Evolutionary conservation across 768 basidiomycete genomes (phyloP).

Genomic region (Fibroporia radiculosa): DNA sequence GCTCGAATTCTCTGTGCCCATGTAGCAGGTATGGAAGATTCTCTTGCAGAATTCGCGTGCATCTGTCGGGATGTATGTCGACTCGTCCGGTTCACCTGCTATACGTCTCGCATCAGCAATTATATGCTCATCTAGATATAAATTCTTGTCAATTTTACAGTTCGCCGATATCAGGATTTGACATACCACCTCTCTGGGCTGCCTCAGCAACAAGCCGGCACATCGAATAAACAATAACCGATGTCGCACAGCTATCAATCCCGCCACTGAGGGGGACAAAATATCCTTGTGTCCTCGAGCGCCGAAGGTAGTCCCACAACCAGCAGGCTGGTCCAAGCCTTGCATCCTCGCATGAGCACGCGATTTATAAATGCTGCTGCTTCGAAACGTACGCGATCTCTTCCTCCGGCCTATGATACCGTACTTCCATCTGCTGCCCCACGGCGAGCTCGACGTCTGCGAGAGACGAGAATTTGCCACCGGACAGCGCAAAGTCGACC

Average conservation of each 20-base stretch:
- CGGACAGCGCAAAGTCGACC: constrained; percentile 71
- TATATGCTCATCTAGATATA: constrained; percentile 63
- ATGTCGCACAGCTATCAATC: constrained; percentile 95
- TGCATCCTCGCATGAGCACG: background rate
- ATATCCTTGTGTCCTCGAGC: constrained; percentile 90
- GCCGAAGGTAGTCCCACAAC: constrained; percentile 99
- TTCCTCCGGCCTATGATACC: constrained; percentile 86
- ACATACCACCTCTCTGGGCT: constrained; percentile 60
- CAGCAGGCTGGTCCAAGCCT: constrained; percentile 97
- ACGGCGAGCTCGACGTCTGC: constrained; percentile 32
- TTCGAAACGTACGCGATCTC: constrained; percentile 84
- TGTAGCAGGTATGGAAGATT: constrained; percentile 97
- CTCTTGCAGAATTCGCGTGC: constrained; percentile 78
- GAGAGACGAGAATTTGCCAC: constrained; percentile 58
- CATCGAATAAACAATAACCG: constrained; percentile 95
- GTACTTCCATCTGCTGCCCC: constrained; percentile 34
- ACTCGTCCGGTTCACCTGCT: constrained; percentile 73
- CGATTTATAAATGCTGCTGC: background rate
- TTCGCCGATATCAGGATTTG: background rate
- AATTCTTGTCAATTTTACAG: too few relatives aligned
- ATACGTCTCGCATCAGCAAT: constrained; percentile 89
- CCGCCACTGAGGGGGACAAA: constrained; percentile 95
- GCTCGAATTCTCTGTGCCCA: constrained; percentile 97
- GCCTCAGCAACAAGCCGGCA: constrained; percentile 85
- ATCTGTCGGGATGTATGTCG: constrained; percentile 79